phyloP scores from a whole-genome alignment of 768 basidiomycete species.

The Podaxis carcinomalis region DNA sequence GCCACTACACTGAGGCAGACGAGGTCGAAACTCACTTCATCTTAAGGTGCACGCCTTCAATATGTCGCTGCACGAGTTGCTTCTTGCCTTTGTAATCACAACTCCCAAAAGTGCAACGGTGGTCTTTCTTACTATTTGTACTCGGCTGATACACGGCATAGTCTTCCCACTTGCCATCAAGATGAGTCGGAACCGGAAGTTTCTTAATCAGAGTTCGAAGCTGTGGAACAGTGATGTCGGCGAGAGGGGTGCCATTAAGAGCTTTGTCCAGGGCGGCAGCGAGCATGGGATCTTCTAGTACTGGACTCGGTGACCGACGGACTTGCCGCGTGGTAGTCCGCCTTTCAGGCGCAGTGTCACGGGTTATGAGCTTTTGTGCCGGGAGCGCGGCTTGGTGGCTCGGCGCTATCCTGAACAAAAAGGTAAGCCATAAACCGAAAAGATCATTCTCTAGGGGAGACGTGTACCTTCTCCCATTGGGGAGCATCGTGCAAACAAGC shows the following conservation, averaged over 20 bases:
- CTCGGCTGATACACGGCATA: constrained; percentile 8
- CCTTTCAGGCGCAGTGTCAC: background rate
- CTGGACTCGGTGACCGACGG: constrained; percentile 1
- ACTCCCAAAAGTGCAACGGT: constrained; percentile 2
- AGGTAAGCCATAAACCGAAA: background rate
- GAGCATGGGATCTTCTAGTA: background rate
- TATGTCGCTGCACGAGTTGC: constrained; percentile 66
- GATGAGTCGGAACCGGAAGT: background rate
- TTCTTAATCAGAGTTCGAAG: background rate
- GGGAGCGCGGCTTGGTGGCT: background rate
- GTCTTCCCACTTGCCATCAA: constrained; percentile 10
- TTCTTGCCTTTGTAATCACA: constrained; percentile 28
- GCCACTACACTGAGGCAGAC: background rate
- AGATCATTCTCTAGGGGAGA: background rate
- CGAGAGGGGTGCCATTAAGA: background rate
- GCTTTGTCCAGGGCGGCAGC: background rate
- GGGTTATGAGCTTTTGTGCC: background rate
- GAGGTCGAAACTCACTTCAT: constrained; percentile 42
- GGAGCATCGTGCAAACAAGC: background rate
- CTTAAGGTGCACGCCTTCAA: constrained; percentile 58
- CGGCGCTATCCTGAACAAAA: background rate
- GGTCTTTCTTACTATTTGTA: constrained; percentile 4
- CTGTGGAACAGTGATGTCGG: background rate
- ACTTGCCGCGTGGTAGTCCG: background rate
- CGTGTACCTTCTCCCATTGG: background rate